Evolutionary conservation across 345 rosid genomes (phyloP).

Genomic region (Citrus maxima): DNA sequence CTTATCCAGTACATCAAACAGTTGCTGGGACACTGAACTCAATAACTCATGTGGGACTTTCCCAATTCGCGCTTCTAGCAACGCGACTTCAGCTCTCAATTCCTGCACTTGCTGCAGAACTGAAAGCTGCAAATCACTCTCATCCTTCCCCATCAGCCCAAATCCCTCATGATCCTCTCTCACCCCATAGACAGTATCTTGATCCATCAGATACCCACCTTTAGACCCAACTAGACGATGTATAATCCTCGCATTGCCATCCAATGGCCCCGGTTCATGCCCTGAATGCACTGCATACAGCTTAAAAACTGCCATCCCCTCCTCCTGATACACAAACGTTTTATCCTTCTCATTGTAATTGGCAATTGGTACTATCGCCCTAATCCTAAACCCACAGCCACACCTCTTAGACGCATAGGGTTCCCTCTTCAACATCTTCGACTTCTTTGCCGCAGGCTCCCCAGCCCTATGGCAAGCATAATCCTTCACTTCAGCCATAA

Average conservation of each 20-base stretch:
- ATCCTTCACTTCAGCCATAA: constrained; percentile 99
- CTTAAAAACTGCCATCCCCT: constrained; percentile 91
- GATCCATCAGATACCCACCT: constrained; percentile 70
- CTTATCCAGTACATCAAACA: constrained; percentile 66
- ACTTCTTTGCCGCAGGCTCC: constrained; percentile 81
- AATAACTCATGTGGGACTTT: constrained; percentile 57
- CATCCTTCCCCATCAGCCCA: constrained; percentile 66
- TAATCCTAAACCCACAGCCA: constrained; percentile 92
- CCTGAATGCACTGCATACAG: constrained; percentile 95
- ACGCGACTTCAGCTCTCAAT: constrained; percentile 60
- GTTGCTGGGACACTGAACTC: constrained; percentile 69
- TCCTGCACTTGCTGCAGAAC: constrained; percentile 85
- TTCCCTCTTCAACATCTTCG: constrained; percentile 92
- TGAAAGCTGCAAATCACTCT: constrained; percentile 58
- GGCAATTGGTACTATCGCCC: constrained; percentile 93
- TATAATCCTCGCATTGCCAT: constrained; percentile 98
- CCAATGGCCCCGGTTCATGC: constrained; percentile 96
- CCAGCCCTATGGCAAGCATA: constrained; percentile 99
- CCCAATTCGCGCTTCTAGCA: constrained; percentile 66
- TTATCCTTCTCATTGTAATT: constrained; percentile 96
- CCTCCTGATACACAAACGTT: constrained; percentile 92
- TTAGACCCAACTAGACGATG: constrained; percentile 94
- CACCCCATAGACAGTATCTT: constrained; percentile 79
- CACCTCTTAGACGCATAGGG: constrained; percentile 96
- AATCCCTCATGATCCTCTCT: constrained; percentile 74